Conservation (phyloP, 148 eudicot species). For the Nyssa sinensis region DNA sequence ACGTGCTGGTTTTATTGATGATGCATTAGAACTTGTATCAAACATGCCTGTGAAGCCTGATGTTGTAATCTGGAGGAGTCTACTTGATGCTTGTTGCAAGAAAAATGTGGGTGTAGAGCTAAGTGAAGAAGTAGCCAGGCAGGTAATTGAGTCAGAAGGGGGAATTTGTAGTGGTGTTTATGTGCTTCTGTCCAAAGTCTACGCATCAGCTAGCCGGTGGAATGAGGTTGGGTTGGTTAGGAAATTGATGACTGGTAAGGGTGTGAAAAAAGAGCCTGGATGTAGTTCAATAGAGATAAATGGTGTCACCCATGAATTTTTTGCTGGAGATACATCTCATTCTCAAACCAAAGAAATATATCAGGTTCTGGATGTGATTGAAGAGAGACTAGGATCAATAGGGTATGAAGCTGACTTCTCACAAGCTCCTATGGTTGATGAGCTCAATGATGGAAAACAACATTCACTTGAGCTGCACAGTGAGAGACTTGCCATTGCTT, state of each 20-base stretch:
- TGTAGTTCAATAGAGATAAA: constrained; percentile 67
- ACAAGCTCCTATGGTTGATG: constrained; percentile 61
- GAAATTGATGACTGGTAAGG: constrained; percentile 62
- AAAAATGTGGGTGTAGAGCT: constrained; percentile 46
- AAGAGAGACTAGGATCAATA: constrained; percentile 33
- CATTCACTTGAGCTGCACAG: constrained; percentile 55
- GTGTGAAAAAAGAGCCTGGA: constrained; percentile 67
- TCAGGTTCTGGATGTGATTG: constrained; percentile 38
- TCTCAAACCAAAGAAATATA: constrained; percentile 44
- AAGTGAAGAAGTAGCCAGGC: constrained; percentile 58
- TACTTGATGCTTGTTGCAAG: constrained; percentile 75
- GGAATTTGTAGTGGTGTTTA: constrained; percentile 51
- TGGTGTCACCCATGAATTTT: constrained; percentile 60
- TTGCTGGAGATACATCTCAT: constrained; percentile 69
- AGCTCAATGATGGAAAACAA: constrained; percentile 37
- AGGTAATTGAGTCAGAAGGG: constrained; percentile 50
- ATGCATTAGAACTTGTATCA: constrained; percentile 54
- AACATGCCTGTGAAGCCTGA: constrained; percentile 80
- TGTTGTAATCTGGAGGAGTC: constrained; percentile 71
- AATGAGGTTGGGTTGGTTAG: constrained; percentile 63
- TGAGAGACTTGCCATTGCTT: constrained; percentile 80
- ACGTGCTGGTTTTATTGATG: constrained; percentile 59
- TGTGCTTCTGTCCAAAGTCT: constrained; percentile 68
- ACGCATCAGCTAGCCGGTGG: constrained; percentile 66
- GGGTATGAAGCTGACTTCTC: constrained; percentile 54